Evolutionary conservation across 495 filamentous ascomycete genomes (phyloP), one percentile per base, ranked within the genome.

Genomic region (Delitschia confertaspora): DNA sequence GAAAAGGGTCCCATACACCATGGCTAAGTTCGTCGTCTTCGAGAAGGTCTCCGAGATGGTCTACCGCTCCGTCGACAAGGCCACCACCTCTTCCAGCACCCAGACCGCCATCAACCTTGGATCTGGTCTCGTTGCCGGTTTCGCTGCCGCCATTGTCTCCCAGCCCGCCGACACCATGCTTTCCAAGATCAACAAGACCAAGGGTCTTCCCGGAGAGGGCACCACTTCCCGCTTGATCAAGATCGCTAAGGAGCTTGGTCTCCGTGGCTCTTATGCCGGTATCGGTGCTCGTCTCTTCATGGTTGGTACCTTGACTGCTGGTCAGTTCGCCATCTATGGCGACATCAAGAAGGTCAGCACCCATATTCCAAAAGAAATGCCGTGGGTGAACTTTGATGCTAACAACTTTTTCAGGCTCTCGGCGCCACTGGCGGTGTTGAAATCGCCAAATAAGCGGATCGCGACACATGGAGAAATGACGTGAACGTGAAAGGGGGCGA

Each of bases 161-260:
- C 91, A 98, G 72, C 89, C 91, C 58, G 91, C 91, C 62, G 91
- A 96, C 68, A 98, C 91, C 61, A 96, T 96, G 91, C 80, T 98
- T 58, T 82, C 75, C 73, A 96, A 96, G 80, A 98, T 98, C 78
- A 98, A 98, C 85, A 98, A 98, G 86, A 93, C 87, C 68, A 86
- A 85, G 70, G 91, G 91, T 67, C 71, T 80, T 33, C 91, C 91
- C 44, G 91, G 91, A 69, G 89, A 98, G 76, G 79, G 89, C 63
- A 98, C 88, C 60, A 82, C 79, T 53, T 74, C 69, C 68, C 85
- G 91, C 66, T 72, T 98, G 50, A 75, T 95, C 73, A 95, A 95
- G 82, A 96, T 96, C 63, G 87, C 68, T 53, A 84, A 83, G 67
- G 91, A 98, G 70, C 83, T 98, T 56, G 91, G 91, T 60, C 56